A percentile compares a stretch with the other conserved stretches of the same genome.
Evolutionary conservation across 805 yeast species (phyloP).

Genomic region (Saturnispora hagleri): DNA sequence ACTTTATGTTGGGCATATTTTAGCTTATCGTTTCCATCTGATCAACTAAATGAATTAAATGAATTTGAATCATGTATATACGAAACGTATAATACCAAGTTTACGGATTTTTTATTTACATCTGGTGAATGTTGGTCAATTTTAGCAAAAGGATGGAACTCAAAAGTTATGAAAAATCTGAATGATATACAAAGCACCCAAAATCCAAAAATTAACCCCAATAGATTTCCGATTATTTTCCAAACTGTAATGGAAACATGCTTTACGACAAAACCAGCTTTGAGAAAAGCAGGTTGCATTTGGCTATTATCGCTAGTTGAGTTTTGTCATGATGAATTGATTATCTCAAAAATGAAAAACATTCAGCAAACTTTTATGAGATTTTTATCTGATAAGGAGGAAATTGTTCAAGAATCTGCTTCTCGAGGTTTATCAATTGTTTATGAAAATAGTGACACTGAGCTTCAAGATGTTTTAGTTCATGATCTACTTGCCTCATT

Average conservation of each 20-base stretch:
- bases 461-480: conserved; percentile 62
- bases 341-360: conserved; percentile 38
- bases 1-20: conserved; percentile 48
- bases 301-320: conserved; percentile 80
- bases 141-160: conserved; percentile 67
- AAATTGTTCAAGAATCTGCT: conserved; percentile 85
- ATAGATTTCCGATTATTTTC: conserved; percentile 30
- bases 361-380: conserved; percentile 71
- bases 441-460: conserved; percentile 65
- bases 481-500: conserved; percentile 67
- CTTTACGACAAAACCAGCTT: conserved; percentile 57
- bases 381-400: conserved; percentile 74
- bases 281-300: conserved; percentile 70
- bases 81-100: conserved; percentile 56
- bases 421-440: conserved; percentile 77
- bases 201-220: conserved; percentile 18
- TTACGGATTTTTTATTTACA: conserved; percentile 65
- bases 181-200: conserved; percentile 56
- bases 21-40: conserved; percentile 29
- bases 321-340: conserved; percentile 46
- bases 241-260: conserved; percentile 43
- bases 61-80: conserved; percentile 38
- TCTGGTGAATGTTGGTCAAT: conserved; percentile 79
- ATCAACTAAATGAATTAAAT: conserved; percentile 8
- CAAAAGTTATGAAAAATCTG: conserved; percentile 42